Base-by-base conservation (phyloP, 768 basidiomycete genomes). In the Auricularia sp. region DNA sequence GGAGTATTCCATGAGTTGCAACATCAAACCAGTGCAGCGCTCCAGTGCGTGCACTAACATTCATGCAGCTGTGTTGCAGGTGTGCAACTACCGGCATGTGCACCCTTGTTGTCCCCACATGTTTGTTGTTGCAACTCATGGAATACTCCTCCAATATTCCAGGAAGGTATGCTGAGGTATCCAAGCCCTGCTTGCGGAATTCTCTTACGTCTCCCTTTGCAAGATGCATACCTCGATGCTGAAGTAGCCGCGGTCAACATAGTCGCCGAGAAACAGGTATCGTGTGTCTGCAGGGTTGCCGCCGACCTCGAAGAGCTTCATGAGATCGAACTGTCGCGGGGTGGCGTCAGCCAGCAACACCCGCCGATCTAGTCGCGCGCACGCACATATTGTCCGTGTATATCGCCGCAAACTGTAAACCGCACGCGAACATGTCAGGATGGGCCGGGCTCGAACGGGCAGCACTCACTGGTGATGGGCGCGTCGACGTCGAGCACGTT, bases 291-390 rank as follows among this genome's bases (percentile, higher is more conserved):
- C 78, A 0, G 79, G 78, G 70, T 78, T 79, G 1, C 79, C 79
- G 33, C 79, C 79, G 0, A 80, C 76, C 68, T 79, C 78, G 65
- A 80, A 78, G 33, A 80, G 71, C 68, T 79, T 79, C 78, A 80
- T 79, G 63, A 80, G 68, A 66, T 80, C 79, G 64, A 77, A 80
- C 77, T 79, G 64, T 3, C 36, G 3, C 8, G n/a, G 14, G 11
- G 42, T 3, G 36, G 21, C 7, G 39, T 14, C 23, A 42, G 16
- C 33, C 18, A 64, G 35, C 35, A 11, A 6, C n/a, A 12, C 4
- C 34, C 29, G 8, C 10, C 6, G 10, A 21, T 34, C 54, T 10
- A 21, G 36, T 6, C 23, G 10, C 6, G 10, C 18, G 42, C 23
- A 36, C 63, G 67, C 56, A 78, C 78, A 67, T 80, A 80, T 77